These are phyloP conservation scores for California macrophylla DNA, from an alignment of 441 rosid genomes.

Conservation along the genomic window DNA sequence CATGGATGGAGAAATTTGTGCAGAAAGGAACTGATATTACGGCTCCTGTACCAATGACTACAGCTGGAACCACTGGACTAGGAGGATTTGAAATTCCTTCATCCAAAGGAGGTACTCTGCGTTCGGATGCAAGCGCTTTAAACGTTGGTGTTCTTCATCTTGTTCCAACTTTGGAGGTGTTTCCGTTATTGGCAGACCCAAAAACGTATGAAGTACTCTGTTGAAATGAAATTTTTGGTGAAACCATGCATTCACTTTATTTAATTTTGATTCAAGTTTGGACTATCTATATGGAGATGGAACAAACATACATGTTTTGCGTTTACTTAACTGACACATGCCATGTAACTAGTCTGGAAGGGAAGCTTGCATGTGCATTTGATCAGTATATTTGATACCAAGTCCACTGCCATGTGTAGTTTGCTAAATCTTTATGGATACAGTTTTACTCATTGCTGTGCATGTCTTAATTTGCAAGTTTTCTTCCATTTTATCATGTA, in stretches of 20 bases:
- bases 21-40: constrained; percentile 86
- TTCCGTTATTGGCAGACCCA: constrained; percentile 68
- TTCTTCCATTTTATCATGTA: not conserved
- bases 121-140: constrained; percentile 92
- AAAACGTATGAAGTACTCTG: constrained; percentile 48
- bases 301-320: not conserved
- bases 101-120: constrained; percentile 77
- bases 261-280: constrained; percentile 7
- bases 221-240: not conserved
- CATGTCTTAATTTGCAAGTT: not conserved
- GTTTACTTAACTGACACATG: not conserved
- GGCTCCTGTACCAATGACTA: constrained; percentile 96
- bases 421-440: not conserved
- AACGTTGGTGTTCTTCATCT: constrained; percentile 95
- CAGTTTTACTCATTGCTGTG: not conserved
- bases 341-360: not conserved
- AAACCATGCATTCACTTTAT: not conserved
- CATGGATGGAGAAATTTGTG: constrained; percentile 98
- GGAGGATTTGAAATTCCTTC: constrained; percentile 99
- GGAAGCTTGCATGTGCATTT: not conserved
- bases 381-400: not conserved
- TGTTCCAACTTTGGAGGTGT: constrained; percentile 87
- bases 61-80: constrained; percentile 89
- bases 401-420: not conserved
- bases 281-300: not conserved